phyloP scores from a whole-genome alignment of 2,329 filamentous ascomycete genomes.

The Cadophora malorum region DNA sequence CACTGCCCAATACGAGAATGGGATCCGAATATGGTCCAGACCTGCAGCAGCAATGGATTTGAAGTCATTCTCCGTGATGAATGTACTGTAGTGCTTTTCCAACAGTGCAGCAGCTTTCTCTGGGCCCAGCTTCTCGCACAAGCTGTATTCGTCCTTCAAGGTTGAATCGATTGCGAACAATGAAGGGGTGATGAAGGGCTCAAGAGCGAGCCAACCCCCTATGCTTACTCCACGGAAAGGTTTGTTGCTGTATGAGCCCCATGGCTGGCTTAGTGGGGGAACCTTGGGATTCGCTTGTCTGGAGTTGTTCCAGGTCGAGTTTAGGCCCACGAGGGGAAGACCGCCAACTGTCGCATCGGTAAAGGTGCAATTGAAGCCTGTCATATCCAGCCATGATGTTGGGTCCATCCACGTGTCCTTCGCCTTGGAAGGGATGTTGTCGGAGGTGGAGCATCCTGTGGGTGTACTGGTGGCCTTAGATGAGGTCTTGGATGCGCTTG shows the following conservation, averaged over 20 bases:
- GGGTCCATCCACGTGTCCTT: constrained; percentile 77
- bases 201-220: constrained; percentile 91
- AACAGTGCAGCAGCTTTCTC: constrained; percentile 67
- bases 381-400: constrained; percentile 88
- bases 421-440: constrained; percentile 55
- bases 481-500: constrained; percentile 11
- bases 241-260: constrained; percentile 75
- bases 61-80: constrained; percentile 85
- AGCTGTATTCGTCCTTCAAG: constrained; percentile 79
- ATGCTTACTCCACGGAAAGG: constrained; percentile 91
- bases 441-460: constrained; percentile 50
- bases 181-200: constrained; percentile 95
- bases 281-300: constrained; percentile 78
- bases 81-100: constrained; percentile 91
- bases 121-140: constrained; percentile 73
- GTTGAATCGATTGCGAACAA: constrained; percentile 72
- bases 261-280: constrained; percentile 75
- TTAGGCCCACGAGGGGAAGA: constrained; percentile 87
- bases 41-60: constrained; percentile 83
- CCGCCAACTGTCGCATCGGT: constrained; percentile 84
- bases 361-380: constrained; percentile 92
- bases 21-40: constrained; percentile 95
- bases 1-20: constrained; percentile 94
- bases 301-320: constrained; percentile 84
- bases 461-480: constrained; percentile 49